Base-by-base conservation (phyloP, 2,329 filamentous ascomycete genomes). In the Xylaria arbuscula region DNA sequence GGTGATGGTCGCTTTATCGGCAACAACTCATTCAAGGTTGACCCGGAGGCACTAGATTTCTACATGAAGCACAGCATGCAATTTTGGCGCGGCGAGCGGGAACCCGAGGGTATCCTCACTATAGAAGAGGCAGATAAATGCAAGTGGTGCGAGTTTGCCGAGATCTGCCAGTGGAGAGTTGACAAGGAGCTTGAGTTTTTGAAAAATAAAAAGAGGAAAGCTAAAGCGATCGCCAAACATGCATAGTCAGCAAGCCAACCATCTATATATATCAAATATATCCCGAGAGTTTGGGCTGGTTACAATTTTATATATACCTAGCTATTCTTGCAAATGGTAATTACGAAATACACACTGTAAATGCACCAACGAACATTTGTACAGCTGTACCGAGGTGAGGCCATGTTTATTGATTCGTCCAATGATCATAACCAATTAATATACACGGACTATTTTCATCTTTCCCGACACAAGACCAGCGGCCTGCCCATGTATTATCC, bases 41-140 rank as follows among this genome's bases (percentile, higher is more conserved):
- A 95, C 64, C 82, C 86, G 0, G 78, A 83, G 0, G 84, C 84
- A 2, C 81, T 98, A 51, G 85, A 90, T 11, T 80, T 79, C 1
- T 97, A 97, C 76, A 78, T 97, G 2, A 77, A 81, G 0, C 85
- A 88, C 2, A 90, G 92, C 71, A 89, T 98, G 87, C 79, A 85
- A n/a, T 98, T 93, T 93, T 98, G 95, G 95, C 88, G 87, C 38
- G 95, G 94, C 0, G 84, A 91, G 73, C 83, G 94, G 17, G 81
- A 86, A 58, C 89, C 94, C 0, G 84, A 85, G 8, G 95, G 95
- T 0, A 94, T 98, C 28, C 28, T 28, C 2, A 85, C 88, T 7
- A 86, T 97, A 7, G 90, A 94, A 75, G 94, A 98, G 73, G 92
- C 93, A 0, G 97, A 91, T 81, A 98, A 98, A 79, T 98, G 95